These are phyloP conservation scores for Dicorynia guianensis DNA, from an alignment of 306 rosid species.

Conservation along the genomic window DNA sequence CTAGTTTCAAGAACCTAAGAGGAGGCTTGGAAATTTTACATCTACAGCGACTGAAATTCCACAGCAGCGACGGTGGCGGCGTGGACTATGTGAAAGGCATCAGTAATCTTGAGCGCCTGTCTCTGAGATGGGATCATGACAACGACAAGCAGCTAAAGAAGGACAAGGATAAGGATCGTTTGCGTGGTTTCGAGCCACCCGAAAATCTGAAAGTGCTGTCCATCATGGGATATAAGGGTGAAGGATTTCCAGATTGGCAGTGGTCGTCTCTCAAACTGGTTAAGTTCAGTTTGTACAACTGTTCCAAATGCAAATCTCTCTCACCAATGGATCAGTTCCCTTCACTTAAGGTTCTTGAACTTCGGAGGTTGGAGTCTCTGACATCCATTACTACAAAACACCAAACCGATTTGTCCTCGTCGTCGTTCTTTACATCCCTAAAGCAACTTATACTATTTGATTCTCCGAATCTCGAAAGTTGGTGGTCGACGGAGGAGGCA, in stretches of 20 bases:
- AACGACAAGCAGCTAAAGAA: too few relatives aligned
- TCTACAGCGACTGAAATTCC: neutral
- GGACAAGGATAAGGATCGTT: too few relatives aligned
- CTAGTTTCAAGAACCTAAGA: too few relatives aligned
- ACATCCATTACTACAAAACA: neutral
- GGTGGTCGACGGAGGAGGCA: constrained; percentile 17
- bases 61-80: accelerated
- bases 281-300: neutral
- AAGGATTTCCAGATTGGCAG: neutral
- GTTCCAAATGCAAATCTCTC: neutral
- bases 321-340: neutral
- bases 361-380: neutral
- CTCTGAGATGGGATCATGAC: neutral
- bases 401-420: too few relatives aligned
- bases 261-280: neutral
- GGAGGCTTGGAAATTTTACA: neutral
- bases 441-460: accelerated
- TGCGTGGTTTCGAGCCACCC: neutral
- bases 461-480: neutral
- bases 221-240: neutral
- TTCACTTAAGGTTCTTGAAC: neutral
- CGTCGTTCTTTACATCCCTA: constrained; percentile 28
- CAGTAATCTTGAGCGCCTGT: neutral
- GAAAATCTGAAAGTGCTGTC: neutral
- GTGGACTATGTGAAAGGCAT: neutral